phyloP scores from a whole-genome alignment of 1,284 basidiomycete genomes.

The Naganishia sp. region DNA sequence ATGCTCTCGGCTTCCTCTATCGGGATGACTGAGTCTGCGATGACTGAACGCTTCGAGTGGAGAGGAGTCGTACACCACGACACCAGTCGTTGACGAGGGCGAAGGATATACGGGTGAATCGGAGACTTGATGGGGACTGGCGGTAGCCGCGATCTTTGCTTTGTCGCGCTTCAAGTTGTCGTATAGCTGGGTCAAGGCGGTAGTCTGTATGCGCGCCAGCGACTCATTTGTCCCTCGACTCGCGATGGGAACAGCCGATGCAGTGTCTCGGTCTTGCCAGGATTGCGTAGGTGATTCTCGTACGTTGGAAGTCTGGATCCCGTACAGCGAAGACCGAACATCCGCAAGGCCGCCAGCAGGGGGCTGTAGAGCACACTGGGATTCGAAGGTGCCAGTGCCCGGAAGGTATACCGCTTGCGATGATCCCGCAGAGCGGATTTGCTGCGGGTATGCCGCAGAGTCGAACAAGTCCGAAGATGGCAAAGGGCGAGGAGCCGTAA shows the following conservation, averaged over 20 bases:
- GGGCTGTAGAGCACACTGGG: too few relatives aligned
- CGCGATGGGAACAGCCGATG: not conserved
- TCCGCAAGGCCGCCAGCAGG: not conserved
- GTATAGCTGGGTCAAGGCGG: not conserved
- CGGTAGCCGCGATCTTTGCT: not conserved
- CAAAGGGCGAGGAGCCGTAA: not conserved
- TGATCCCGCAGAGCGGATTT: too few relatives aligned
- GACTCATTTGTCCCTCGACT: not conserved
- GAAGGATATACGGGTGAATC: not conserved
- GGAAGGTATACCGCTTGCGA: too few relatives aligned
- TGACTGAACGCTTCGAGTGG: not conserved
- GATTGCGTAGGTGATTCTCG: not conserved
- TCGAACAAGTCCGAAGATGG: not conserved
- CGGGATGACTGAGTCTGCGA: not conserved
- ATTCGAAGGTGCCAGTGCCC: too few relatives aligned
- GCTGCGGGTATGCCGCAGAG: too few relatives aligned
- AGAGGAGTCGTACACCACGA: not conserved
- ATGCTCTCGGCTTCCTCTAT: too few relatives aligned
- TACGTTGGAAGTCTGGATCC: slow-evolving; percentile 17
- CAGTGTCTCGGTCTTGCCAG: not conserved
- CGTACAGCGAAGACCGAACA: not conserved
- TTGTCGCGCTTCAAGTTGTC: not conserved
- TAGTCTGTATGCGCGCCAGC: slow-evolving; percentile 18
- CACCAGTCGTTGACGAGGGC: slow-evolving; percentile 6
- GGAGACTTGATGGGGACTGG: not conserved